Evolutionary conservation across 176 grass and related monocot genomes (phyloP), one percentile per base, ranked within the genome.

Genomic region (Triticum monococcum): DNA sequence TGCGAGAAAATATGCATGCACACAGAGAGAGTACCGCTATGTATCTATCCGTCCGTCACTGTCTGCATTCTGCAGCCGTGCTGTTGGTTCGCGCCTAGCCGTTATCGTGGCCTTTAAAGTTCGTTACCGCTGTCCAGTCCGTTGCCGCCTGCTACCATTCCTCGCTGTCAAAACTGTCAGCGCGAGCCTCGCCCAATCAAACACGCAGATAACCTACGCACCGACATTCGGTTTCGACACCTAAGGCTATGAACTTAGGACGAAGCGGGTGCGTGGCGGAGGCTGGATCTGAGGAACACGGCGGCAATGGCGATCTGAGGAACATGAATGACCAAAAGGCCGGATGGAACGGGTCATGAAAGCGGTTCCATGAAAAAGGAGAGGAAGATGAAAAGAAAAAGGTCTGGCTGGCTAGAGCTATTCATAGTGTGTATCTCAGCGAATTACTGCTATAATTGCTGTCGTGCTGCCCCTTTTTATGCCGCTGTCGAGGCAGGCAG

Each of bases 381-480:
- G 57, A 79, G 23, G 28, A 20, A 38, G 23, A 20, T 23, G 4
- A 32, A 79, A 52, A 17, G 43, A 62, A 20, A 48, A 63, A 48
- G 35, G 80, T 65, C 12, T 59, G 62, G 48, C 50, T 52, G 16
- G 48, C 48, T 52, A 52, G 48, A 52, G 56, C 57, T 80, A 85
- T 66, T 79, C 77, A 75, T 85, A 76, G 69, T 13, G 23, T 68
- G 43, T 75, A 68, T 24, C 86, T 75, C 31, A 26, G 52, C 74
- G 52, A 77, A 78, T 86, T 70, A 76, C 83, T 25, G 83, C 52
- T 69, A 71, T 86, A 75, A 82, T 48, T 82, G 83, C 81, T 71
- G 88, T 71, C 63, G 63, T 81, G 63, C 77, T 81, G 78, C 83
- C 64, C 59, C 78, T 85, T 89, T 84, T 87, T 87, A 75, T 75